Percentiles rank a stretch among this genome's conserved stretches.
Evolutionary conservation across 2,329 filamentous ascomycete genomes (phyloP).

Genomic region (Trichoderma gracile): DNA sequence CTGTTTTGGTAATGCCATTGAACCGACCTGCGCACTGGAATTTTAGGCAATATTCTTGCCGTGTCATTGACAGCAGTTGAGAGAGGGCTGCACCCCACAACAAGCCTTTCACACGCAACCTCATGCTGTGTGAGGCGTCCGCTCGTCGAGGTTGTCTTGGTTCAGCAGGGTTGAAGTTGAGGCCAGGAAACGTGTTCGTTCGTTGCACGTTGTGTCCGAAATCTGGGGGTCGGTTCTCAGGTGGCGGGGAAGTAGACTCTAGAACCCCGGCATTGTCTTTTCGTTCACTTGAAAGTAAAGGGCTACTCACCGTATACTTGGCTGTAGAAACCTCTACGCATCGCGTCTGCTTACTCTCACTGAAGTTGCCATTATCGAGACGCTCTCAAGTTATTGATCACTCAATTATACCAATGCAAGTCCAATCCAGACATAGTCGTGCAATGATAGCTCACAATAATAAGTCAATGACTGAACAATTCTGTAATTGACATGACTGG

Average conservation of each 20-base stretch:
- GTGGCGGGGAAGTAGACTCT: background rate
- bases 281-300: background rate
- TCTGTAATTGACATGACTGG: too few species aligned
- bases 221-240: background rate
- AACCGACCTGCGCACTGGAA: background rate
- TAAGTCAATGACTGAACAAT: too few species aligned
- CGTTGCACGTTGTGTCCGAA: background rate
- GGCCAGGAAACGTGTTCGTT: background rate
- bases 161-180: background rate
- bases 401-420: too few species aligned
- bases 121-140: background rate
- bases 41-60: constrained; percentile 7
- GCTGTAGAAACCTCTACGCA: too few species aligned
- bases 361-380: too few species aligned
- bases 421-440: too few species aligned
- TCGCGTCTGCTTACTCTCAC: too few species aligned
- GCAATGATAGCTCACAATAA: too few species aligned
- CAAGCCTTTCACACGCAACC: background rate
- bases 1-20: background rate
- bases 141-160: background rate
- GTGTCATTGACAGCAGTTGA: background rate
- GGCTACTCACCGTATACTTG: too few species aligned
- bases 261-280: background rate
- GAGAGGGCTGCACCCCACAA: background rate
- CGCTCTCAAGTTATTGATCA: too few species aligned